Percentiles rank a stretch among this genome's conserved stretches.
Evolutionary conservation across 192 early-diverging fungal species (phyloP).

Genomic region (Paraglomus occultum): DNA sequence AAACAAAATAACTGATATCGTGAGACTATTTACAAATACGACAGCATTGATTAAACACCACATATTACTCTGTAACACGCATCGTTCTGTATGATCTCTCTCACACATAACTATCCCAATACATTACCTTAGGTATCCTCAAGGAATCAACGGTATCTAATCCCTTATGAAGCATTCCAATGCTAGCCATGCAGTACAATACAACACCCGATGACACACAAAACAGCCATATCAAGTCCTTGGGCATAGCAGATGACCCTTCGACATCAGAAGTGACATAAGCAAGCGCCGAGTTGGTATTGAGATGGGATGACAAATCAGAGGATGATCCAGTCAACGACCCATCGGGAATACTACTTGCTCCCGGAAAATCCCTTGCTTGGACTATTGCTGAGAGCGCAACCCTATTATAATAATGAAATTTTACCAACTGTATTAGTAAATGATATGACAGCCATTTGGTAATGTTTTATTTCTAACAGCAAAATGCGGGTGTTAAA

Average conservation of each 20-base stretch:
- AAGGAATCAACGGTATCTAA: slow-evolving; percentile 22
- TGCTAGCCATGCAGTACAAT: slow-evolving; percentile 27
- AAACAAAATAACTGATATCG: neutral
- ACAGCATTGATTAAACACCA: neutral
- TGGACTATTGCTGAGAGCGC: slow-evolving; percentile 12
- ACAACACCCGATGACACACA: slow-evolving; percentile 12
- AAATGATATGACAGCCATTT: neutral
- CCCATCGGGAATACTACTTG: neutral
- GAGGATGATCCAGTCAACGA: neutral
- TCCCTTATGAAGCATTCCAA: slow-evolving; percentile 31
- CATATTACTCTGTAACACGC: neutral
- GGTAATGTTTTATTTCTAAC: no score
- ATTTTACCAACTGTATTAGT: neutral
- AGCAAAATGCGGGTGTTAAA: neutral
- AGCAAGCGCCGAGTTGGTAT: no score
- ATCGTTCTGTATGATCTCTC: neutral
- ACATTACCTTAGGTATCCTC: slow-evolving; percentile 29
- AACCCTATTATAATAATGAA: neutral
- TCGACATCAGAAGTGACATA: neutral
- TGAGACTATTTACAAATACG: neutral
- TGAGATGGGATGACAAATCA: no score
- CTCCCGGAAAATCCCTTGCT: slow-evolving; percentile 19
- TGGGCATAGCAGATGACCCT: neutral
- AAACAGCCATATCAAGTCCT: slow-evolving; percentile 14
- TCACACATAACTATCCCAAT: neutral